Percentiles rank a stretch among this genome's conserved stretches.
These are phyloP conservation scores for Niebla homalea DNA, from an alignment of 495 filamentous ascomycete genomes.

Conservation along the genomic window DNA sequence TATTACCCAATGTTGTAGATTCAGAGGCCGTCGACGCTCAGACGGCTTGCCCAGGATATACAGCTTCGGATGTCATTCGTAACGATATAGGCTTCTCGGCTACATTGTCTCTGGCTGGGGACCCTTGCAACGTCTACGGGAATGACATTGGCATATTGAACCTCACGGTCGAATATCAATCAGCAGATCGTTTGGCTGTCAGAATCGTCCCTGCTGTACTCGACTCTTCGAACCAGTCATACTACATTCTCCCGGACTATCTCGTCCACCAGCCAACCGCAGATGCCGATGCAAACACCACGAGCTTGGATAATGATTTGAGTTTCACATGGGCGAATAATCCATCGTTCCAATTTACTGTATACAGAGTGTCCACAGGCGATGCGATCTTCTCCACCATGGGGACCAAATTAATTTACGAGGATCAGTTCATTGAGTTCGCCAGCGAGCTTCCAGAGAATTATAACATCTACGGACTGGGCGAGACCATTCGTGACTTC, in stretches of 20 bases:
- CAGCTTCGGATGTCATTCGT: constrained; percentile 34
- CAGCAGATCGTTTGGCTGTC: constrained; percentile 38
- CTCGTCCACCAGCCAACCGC: constrained; percentile 46
- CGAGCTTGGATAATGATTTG: constrained; percentile 33
- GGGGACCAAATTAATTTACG: constrained; percentile 44
- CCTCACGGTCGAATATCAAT: constrained; percentile 43
- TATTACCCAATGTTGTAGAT: constrained; percentile 62
- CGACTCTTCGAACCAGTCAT: constrained; percentile 48
- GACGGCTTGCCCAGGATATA: constrained; percentile 51
- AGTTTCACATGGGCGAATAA: constrained; percentile 45
- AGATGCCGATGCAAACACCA: constrained; percentile 25
- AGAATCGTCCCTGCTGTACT: constrained; percentile 47
- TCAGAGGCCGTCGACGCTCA: constrained; percentile 60
- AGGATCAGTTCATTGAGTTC: constrained; percentile 55
- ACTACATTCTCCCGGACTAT: constrained; percentile 52
- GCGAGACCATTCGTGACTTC: constrained; percentile 46
- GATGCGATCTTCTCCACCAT: constrained; percentile 45
- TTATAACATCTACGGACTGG: constrained; percentile 53
- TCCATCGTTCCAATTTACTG: constrained; percentile 45
- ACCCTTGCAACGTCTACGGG: constrained; percentile 48
- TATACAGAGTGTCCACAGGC: constrained; percentile 40
- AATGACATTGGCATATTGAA: constrained; percentile 46
- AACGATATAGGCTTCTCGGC: constrained; percentile 38
- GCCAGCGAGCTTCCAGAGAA: constrained; percentile 39
- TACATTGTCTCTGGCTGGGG: constrained; percentile 38